Base-by-base conservation (phyloP, 1,139 yeast genomes). In the Lodderomyces jiufengensis region DNA sequence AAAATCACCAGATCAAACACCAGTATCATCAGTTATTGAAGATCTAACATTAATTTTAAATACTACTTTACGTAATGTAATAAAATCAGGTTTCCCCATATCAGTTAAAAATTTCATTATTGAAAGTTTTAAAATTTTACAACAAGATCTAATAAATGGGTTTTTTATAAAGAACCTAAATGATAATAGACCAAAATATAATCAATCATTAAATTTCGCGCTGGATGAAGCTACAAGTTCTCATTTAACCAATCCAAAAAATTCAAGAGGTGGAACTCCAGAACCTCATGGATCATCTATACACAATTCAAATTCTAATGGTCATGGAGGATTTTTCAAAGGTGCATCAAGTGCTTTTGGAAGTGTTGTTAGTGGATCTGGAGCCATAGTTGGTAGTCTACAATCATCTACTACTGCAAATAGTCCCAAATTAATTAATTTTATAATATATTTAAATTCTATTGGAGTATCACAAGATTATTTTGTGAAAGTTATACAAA, bases 1-100 rank as follows among this genome's bases (percentile, higher is more conserved):
- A 3, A 41, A 33, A 4, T 44, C 59, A 3, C 75, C 73, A 9
- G 85, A 73, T 43, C 73, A 67, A 33, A 78, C 84, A 3, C 83
- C 94, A 3, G 77, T 84, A 4, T 78, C 95, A 0, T 87, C 97
- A 0, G 81, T 87, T 9, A 78, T 90, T 27, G 98, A 92, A 53
- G 98, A 92, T 54, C 65, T 86, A 31, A 76, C 88, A 24, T 66
- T 87, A 48, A 78, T 88, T 13, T 61, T 88, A 32, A 84, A 85
- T 46, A 75, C 77, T n/a, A 67, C 84, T 6, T 55, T 84, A 23
- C 59, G 76, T 27, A 82, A 79, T 43, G 66, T 77, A 0, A 55
- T 83, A 13, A 77, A 79, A 34, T 71, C 88, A 0, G 85, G 87
- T 1, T 78, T 80, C 37, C 59, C 76, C 2, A 45, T 67, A 2